phyloP scores from a whole-genome alignment of 768 basidiomycete genomes.

The Trametes gibbosa region DNA sequence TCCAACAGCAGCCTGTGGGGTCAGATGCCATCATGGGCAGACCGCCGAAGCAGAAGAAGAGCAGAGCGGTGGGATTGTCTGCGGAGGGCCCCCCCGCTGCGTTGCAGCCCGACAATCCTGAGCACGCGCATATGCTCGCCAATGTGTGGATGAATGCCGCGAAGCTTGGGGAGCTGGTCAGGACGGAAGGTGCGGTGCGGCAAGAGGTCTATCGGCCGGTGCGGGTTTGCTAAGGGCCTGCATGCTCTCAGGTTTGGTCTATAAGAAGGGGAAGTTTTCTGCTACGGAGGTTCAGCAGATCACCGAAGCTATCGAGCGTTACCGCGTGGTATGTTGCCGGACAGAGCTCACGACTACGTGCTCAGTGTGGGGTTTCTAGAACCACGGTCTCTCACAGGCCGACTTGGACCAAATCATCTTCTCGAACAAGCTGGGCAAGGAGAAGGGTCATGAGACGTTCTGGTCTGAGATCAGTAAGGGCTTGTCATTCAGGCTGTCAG shows the following conservation, averaged over 20 bases:
- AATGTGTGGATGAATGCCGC: slow-evolving; percentile 76
- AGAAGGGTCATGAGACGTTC: slow-evolving; percentile 63
- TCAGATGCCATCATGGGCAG: slow-evolving; percentile 44
- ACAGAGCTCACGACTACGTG: background rate
- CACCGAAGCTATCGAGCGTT: slow-evolving; percentile 59
- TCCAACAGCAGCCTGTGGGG: slow-evolving; percentile 42
- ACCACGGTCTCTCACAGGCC: slow-evolving; percentile 49
- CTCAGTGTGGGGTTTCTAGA: slow-evolving; percentile 31
- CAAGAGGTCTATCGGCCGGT: background rate
- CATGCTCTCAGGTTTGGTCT: slow-evolving; percentile 60
- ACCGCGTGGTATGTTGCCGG: slow-evolving; percentile 47
- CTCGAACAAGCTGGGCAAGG: slow-evolving; percentile 57
- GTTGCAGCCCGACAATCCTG: slow-evolving; percentile 37
- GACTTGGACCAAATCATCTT: slow-evolving; percentile 67
- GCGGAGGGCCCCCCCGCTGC: slow-evolving; percentile 6
- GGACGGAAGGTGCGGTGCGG: slow-evolving; percentile 54
- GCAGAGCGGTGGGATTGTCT: background rate
- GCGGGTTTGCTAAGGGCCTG: background rate
- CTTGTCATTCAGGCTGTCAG: background rate
- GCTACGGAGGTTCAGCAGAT: slow-evolving; percentile 72
- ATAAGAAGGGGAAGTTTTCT: slow-evolving; percentile 87
- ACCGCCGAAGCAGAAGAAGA: slow-evolving; percentile 33
- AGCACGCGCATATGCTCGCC: slow-evolving; percentile 67
- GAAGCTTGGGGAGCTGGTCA: slow-evolving; percentile 67
- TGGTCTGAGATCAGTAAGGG: slow-evolving; percentile 78